Evolutionary conservation across 1,139 yeast genomes (phyloP).

Genomic region (Suhomyces chickasaworum): DNA sequence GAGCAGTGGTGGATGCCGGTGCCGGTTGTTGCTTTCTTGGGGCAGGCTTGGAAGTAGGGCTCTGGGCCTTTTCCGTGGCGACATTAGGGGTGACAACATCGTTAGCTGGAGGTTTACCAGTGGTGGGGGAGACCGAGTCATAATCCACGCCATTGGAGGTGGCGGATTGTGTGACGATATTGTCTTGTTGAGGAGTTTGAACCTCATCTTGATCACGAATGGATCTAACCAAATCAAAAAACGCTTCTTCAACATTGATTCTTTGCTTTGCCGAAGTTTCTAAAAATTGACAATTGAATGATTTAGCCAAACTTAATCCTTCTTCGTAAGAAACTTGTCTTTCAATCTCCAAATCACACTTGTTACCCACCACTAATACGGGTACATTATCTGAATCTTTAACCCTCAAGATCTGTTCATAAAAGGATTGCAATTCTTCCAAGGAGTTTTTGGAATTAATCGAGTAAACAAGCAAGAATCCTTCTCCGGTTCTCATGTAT

Average conservation of each 20-base stretch:
- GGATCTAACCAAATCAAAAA: constrained; percentile 70
- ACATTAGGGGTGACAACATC: constrained; percentile 4
- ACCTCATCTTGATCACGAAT: constrained; percentile 47
- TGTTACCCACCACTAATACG: constrained; percentile 73
- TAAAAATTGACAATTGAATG: constrained; percentile 76
- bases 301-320: constrained; percentile 75
- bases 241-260: constrained; percentile 91
- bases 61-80: constrained; percentile 7
- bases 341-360: constrained; percentile 75
- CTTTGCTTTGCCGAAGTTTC: constrained; percentile 95
- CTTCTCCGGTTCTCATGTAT: constrained; percentile 92
- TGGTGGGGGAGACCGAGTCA: constrained; percentile 7
- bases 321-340: constrained; percentile 82
- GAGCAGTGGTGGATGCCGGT: constrained; percentile 20
- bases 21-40: constrained; percentile 8
- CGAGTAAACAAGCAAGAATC: constrained; percentile 80
- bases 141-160: constrained; percentile 16
- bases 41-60: constrained; percentile 8
- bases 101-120: constrained; percentile 9
- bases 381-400: constrained; percentile 79
- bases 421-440: constrained; percentile 75
- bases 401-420: constrained; percentile 83
- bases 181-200: constrained; percentile 8
- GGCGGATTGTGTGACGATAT: constrained; percentile 18
- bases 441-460: constrained; percentile 79